phyloP scores from a whole-genome alignment of 192 early-diverging fungal species.

The Entomortierella chlamydospora region DNA sequence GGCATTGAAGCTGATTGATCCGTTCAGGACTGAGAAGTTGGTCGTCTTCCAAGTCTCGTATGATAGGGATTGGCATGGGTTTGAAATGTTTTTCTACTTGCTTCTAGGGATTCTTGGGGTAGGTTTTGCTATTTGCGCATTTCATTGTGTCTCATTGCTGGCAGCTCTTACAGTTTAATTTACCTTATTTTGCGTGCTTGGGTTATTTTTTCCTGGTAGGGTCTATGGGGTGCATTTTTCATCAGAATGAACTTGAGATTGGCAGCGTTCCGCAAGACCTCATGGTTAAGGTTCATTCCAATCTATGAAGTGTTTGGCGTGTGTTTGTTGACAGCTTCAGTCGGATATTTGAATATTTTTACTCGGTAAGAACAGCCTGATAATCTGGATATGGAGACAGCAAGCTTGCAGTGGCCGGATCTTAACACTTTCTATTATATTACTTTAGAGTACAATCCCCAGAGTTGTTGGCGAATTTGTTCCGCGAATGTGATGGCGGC shows the following conservation, averaged over 20 bases:
- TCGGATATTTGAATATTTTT: slow-evolving; percentile 86
- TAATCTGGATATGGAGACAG: no score
- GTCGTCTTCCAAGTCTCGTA: slow-evolving; percentile 91
- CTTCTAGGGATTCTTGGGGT: slow-evolving; percentile 86
- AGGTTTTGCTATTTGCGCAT: slow-evolving; percentile 25
- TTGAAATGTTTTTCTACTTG: slow-evolving; percentile 91
- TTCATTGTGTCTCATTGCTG: neutral
- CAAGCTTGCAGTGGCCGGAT: no score
- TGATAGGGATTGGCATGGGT: slow-evolving; percentile 89
- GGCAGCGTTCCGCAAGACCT: slow-evolving; percentile 79
- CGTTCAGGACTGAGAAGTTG: slow-evolving; percentile 86
- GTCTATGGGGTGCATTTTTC: slow-evolving; percentile 86
- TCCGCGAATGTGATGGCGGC: slow-evolving; percentile 83
- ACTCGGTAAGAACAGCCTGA: slow-evolving; percentile 65
- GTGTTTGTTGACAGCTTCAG: slow-evolving; percentile 73
- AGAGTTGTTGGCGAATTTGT: slow-evolving; percentile 90
- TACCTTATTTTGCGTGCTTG: no score
- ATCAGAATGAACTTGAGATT: slow-evolving; percentile 76
- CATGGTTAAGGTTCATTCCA: slow-evolving; percentile 74
- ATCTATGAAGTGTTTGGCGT: slow-evolving; percentile 81
- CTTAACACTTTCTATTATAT: no score
- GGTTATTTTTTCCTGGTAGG: slow-evolving; percentile 63
- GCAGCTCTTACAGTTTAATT: no score
- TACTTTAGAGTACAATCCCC: slow-evolving; percentile 76
- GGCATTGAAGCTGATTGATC: slow-evolving; percentile 80